Evolutionary conservation across 2,329 filamentous ascomycete genomes (phyloP), one percentile per base, ranked within the genome.

Genomic region (Fusarium pseudocircinatum): DNA sequence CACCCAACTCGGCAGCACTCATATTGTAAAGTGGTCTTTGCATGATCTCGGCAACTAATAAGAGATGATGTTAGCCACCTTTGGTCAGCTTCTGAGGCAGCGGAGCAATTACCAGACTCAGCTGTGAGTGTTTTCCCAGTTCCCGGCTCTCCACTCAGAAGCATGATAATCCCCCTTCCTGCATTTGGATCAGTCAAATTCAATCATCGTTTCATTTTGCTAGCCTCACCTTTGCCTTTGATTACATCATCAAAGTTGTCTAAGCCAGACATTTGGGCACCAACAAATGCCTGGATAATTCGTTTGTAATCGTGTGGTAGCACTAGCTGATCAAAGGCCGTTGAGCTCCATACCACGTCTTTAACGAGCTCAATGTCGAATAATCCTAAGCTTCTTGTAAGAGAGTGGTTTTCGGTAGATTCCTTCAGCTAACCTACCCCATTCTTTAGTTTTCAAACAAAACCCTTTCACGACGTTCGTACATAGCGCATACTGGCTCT

Each of bases 51-150:
- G 67, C 37, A 36, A 69, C 67, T 69, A 26, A 22, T 5, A 26
- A 5, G 2, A 15, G 7, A 37, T 6, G 1, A 50, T 3, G 1
- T 40, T 37, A 52, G 49, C 9, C n/a, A 49, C 1, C 2, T 32
- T 4, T 18, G 10, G 11, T 2, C 11, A 49, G 4, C 15, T n/a
- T 24, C 3, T 1, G 24, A 7, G 7, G 12, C 6, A 11, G 1
- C 2, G 30, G 2, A 0, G 47, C 7, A 24, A 15, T 26, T 7
- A 69, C 65, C 65, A 44, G 65, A 70, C 6, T 70, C 65, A 14
- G 65, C 52, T 9, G 65, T 70, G 14, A 64, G 65, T 6, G 65
- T 64, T n/a, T 69, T 70, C 4, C 59, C 67, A 6, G 53, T 69
- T 42, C 67, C 67, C 3, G 60, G 59, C 15, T 69, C 67, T 16